Conservation (phyloP, 129 eudicot species). For the Chrysanthemum makinoi region DNA sequence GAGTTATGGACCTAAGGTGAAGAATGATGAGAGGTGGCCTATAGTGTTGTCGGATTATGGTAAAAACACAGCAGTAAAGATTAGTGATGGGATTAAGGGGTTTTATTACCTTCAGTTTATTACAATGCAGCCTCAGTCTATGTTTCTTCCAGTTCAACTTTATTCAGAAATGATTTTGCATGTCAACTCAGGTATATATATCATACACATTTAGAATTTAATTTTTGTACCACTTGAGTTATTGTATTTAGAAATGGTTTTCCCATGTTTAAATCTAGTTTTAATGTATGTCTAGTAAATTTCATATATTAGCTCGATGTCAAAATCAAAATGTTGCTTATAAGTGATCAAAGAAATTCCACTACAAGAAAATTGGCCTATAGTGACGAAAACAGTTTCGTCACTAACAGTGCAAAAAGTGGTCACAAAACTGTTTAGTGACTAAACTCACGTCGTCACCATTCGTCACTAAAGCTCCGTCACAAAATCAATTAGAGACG, state of each 20-base stretch:
- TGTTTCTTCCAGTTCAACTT: constrained; percentile 63
- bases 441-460: too few relatives aligned
- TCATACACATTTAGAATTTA: background rate
- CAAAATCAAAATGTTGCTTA: too few relatives aligned
- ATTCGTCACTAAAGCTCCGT: too few relatives aligned
- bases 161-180: constrained; percentile 66
- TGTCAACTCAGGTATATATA: constrained; percentile 60
- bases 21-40: constrained; percentile 39
- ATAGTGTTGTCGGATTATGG: constrained; percentile 53
- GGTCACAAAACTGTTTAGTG: too few relatives aligned
- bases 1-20: constrained; percentile 36
- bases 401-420: too few relatives aligned
- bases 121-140: constrained; percentile 54
- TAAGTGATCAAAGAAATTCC: too few relatives aligned
- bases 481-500: too few relatives aligned
- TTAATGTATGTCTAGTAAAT: background rate
- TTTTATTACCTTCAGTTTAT: constrained; percentile 61
- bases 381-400: too few relatives aligned
- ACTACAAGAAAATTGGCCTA: too few relatives aligned
- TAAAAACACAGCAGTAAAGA: constrained; percentile 47
- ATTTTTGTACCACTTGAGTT: background rate
- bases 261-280: background rate
- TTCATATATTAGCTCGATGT: background rate
- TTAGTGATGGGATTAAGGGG: constrained; percentile 39
- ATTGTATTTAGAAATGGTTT: background rate